A percentile compares a stretch with the other conserved stretches of the same genome.
Evolutionary conservation across 2,329 filamentous ascomycete genomes (phyloP).

Genomic region (Ceratocystis ficicola): DNA sequence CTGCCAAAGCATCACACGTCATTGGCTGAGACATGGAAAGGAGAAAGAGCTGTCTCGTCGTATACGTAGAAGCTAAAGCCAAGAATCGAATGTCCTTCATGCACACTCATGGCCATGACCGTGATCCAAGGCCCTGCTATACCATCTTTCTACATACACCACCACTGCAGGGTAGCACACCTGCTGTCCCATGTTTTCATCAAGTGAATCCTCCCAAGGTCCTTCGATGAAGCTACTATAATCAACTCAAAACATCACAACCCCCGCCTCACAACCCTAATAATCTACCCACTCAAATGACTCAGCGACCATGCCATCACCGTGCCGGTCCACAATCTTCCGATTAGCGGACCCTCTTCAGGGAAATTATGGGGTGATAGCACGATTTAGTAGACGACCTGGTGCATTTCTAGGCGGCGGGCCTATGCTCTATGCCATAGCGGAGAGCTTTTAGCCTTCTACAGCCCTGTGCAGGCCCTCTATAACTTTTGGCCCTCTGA

Average conservation of each 20-base stretch:
- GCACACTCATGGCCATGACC: not conserved
- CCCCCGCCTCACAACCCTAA: too few relatives aligned
- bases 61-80: not conserved
- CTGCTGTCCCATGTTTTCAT: too few relatives aligned
- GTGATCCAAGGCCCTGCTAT: not conserved
- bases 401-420: conserved; percentile 11
- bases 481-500: too few relatives aligned
- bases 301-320: not conserved
- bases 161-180: too few relatives aligned
- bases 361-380: not conserved
- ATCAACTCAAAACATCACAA: too few relatives aligned
- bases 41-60: not conserved
- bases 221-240: too few relatives aligned
- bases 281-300: too few relatives aligned
- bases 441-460: too few relatives aligned
- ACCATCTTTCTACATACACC: too few relatives aligned
- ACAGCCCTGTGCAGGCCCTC: too few relatives aligned
- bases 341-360: conserved; percentile 17
- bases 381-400: conserved; percentile 6
- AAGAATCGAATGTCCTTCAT: not conserved
- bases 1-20: not conserved
- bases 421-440: not conserved
- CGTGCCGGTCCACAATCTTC: conserved; percentile 1
- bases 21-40: not conserved
- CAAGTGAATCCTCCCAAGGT: too few relatives aligned